These are phyloP conservation scores for Elsinoe ampelina DNA, from an alignment of 2,329 filamentous ascomycete species.

Conservation along the genomic window DNA sequence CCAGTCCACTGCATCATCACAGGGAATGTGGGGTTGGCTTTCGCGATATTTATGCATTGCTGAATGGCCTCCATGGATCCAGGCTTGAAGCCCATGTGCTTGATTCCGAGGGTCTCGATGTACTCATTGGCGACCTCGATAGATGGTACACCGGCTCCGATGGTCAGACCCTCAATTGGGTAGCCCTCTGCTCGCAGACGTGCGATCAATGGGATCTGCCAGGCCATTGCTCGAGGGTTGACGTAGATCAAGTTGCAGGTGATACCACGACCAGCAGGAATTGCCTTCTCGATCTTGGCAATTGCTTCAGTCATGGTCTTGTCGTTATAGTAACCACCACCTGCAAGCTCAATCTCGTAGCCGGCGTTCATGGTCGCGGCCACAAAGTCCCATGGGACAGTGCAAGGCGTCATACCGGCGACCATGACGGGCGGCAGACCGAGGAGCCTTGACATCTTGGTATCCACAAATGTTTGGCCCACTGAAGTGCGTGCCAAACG, in stretches of 20 bases:
- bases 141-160: slow-evolving; percentile 87
- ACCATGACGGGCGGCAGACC: slow-evolving; percentile 83
- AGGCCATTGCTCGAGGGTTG: slow-evolving; percentile 78
- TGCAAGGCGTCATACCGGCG: slow-evolving; percentile 87
- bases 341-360: slow-evolving; percentile 86
- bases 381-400: slow-evolving; percentile 85
- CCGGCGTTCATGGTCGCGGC: slow-evolving; percentile 88
- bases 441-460: slow-evolving; percentile 84
- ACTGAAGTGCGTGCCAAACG: slow-evolving; percentile 79
- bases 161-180: slow-evolving; percentile 83
- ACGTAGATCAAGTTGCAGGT: slow-evolving; percentile 87
- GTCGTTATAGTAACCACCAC: slow-evolving; percentile 80
- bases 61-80: slow-evolving; percentile 84
- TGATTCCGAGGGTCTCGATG: slow-evolving; percentile 82
- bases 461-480: slow-evolving; percentile 87
- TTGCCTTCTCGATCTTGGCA: slow-evolving; percentile 72
- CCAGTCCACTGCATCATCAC: slow-evolving; percentile 91
- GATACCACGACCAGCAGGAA: slow-evolving; percentile 78
- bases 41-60: slow-evolving; percentile 82
- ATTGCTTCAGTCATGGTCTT: slow-evolving; percentile 76
- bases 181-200: slow-evolving; percentile 75
- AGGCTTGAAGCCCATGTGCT: slow-evolving; percentile 92
- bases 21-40: slow-evolving; percentile 89
- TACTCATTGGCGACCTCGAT: slow-evolving; percentile 90
- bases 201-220: slow-evolving; percentile 80